These are phyloP conservation scores for Alectoria sarmentosa DNA, from an alignment of 495 filamentous ascomycete species.

Conservation along the genomic window DNA sequence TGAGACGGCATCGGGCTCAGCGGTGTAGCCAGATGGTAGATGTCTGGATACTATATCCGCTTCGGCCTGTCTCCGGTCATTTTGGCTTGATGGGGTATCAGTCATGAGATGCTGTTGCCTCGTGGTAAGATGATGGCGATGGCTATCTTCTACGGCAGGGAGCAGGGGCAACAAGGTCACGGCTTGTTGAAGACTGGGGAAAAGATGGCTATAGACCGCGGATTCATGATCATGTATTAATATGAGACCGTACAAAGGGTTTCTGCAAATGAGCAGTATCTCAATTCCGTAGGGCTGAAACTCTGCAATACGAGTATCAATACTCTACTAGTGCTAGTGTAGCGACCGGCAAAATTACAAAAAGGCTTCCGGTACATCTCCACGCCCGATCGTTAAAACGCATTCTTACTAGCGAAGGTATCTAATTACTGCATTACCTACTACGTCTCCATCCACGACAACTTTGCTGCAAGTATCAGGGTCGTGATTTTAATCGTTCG, in stretches of 20 bases:
- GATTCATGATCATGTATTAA: neutral
- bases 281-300: neutral
- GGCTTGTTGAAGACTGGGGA: neutral
- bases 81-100: conserved; percentile 13
- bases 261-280: neutral
- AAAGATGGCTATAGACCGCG: too few relatives aligned
- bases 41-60: conserved; percentile 36
- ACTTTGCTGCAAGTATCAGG: neutral
- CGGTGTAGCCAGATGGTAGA: conserved; percentile 38
- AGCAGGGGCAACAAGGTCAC: neutral
- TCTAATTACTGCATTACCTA: too few relatives aligned
- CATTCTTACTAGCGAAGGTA: too few relatives aligned
- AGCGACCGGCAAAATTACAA: too few relatives aligned
- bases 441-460: too few relatives aligned
- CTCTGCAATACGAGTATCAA: neutral
- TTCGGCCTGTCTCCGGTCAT: conserved; percentile 24
- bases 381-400: too few relatives aligned
- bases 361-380: neutral
- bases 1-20: conserved; percentile 28
- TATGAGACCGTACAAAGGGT: neutral
- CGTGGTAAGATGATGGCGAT: neutral
- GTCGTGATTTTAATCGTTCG: too few relatives aligned
- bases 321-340: too few relatives aligned
- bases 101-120: conserved; percentile 4
- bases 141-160: neutral